These are phyloP conservation scores for Dothiorella sarmentorum DNA, from an alignment of 2,329 filamentous ascomycete species.

Conservation along the genomic window DNA sequence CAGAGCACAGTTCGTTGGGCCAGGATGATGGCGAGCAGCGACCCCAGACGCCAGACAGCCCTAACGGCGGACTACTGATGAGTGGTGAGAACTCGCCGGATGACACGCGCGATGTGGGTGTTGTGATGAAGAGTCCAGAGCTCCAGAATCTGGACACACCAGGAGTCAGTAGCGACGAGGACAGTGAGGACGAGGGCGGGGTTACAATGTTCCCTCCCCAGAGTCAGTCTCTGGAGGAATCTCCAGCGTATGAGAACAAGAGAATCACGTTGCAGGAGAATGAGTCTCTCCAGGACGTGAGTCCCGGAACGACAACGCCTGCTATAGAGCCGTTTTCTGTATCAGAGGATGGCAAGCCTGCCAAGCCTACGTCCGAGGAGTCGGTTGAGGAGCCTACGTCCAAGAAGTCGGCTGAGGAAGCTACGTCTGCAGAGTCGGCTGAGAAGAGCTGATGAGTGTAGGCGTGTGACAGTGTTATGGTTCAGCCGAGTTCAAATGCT, in stretches of 20 bases:
- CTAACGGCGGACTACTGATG: neutral
- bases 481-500: no score
- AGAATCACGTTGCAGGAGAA: neutral
- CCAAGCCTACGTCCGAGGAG: neutral
- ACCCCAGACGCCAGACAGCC: constrained; percentile 20
- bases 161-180: constrained; percentile 34
- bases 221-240: neutral
- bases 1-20: constrained; percentile 30
- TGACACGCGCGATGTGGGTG: constrained; percentile 30
- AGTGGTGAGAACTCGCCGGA: constrained; percentile 25
- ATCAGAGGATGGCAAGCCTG: neutral
- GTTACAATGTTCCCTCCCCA: constrained; percentile 17
- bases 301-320: neutral
- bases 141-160: constrained; percentile 40
- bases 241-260: neutral
- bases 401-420: neutral
- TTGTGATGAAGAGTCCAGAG: constrained; percentile 41
- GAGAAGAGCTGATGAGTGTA: neutral
- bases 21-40: constrained; percentile 25
- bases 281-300: neutral
- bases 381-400: no score
- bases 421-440: neutral
- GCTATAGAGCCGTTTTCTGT: neutral
- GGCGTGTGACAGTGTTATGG: no score
- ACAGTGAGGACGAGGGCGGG: constrained; percentile 33